Percentiles rank a stretch among this genome's conserved stretches.
Conservation (phyloP, 371 early-diverging fungal species). For the Mucor ambiguus region DNA sequence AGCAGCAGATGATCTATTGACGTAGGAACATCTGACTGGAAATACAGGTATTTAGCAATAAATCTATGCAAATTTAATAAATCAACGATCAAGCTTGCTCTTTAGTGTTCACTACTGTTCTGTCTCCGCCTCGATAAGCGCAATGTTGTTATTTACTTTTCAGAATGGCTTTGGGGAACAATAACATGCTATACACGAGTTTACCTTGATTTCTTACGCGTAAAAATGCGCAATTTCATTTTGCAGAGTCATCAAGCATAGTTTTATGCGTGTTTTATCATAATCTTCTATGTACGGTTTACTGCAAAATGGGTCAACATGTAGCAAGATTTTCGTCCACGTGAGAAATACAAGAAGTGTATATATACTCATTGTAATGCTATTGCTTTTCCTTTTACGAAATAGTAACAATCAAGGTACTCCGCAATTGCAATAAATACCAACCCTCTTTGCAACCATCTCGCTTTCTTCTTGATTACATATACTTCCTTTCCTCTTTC, state of each 20-base stretch:
- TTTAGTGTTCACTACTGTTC: neutral
- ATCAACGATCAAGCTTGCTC: neutral
- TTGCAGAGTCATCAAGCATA: neutral
- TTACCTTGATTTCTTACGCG: neutral
- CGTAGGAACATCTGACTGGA: neutral
- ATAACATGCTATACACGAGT: neutral
- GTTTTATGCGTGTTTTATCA: neutral
- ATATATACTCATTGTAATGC: constrained; percentile 12
- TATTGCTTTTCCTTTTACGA: constrained; percentile 15
- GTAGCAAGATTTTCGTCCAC: neutral
- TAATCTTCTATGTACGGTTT: neutral
- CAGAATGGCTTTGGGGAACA: neutral
- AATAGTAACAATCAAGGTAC: constrained; percentile 8
- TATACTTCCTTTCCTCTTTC: neutral
- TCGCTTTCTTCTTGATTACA: neutral
- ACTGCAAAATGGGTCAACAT: neutral
- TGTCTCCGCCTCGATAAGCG: neutral
- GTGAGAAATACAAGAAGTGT: neutral
- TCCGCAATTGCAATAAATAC: constrained; percentile 13
- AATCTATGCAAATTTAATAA: neutral
- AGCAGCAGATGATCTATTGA: neutral
- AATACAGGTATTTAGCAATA: neutral
- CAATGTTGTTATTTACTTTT: neutral
- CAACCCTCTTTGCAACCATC: neutral
- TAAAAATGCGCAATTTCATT: neutral